Evolutionary conservation across 108 stramenopile genomes (phyloP).

Genomic region (Chaetoceros tenuissimus): DNA sequence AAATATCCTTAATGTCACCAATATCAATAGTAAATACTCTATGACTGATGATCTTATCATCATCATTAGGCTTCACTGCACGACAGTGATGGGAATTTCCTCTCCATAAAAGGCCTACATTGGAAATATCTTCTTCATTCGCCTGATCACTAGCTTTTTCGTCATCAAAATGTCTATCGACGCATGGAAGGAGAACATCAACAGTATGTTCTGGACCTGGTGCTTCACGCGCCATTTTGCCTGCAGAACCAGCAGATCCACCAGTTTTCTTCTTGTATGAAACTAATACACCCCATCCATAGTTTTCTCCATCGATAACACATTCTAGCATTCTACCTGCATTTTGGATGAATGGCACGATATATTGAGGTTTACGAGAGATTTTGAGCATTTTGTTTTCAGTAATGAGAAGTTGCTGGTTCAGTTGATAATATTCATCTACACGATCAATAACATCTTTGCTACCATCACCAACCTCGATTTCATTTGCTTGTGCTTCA

Average conservation of each 20-base stretch:
- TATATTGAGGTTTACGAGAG: slow-evolving; percentile 80
- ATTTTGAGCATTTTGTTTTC: slow-evolving; percentile 66
- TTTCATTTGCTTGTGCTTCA: slow-evolving; percentile 52
- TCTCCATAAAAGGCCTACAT: slow-evolving; percentile 63
- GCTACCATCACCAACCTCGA: slow-evolving; percentile 35
- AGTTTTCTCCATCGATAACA: slow-evolving; percentile 68
- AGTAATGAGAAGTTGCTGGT: slow-evolving; percentile 66
- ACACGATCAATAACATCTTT: slow-evolving; percentile 54
- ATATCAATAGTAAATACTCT: slow-evolving; percentile 73
- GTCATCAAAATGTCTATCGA: slow-evolving; percentile 65
- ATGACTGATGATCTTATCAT: slow-evolving; percentile 50
- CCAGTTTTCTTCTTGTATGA: slow-evolving; percentile 65
- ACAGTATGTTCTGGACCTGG: slow-evolving; percentile 51
- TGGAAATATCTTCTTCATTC: slow-evolving; percentile 53
- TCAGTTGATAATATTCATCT: slow-evolving; percentile 75
- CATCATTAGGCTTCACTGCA: slow-evolving; percentile 38
- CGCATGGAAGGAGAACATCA: slow-evolving; percentile 73
- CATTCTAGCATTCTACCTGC: slow-evolving; percentile 80
- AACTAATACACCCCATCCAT: slow-evolving; percentile 86
- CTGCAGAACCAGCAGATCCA: slow-evolving; percentile 57
- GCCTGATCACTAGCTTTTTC: slow-evolving; percentile 27
- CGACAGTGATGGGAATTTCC: slow-evolving; percentile 55
- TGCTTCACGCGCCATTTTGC: slow-evolving; percentile 39
- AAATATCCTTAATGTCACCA: slow-evolving; percentile 66
- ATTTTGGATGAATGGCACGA: slow-evolving; percentile 84